phyloP scores from a whole-genome alignment of 139 green algal species.

The Chlamydomonas sp. region DNA sequence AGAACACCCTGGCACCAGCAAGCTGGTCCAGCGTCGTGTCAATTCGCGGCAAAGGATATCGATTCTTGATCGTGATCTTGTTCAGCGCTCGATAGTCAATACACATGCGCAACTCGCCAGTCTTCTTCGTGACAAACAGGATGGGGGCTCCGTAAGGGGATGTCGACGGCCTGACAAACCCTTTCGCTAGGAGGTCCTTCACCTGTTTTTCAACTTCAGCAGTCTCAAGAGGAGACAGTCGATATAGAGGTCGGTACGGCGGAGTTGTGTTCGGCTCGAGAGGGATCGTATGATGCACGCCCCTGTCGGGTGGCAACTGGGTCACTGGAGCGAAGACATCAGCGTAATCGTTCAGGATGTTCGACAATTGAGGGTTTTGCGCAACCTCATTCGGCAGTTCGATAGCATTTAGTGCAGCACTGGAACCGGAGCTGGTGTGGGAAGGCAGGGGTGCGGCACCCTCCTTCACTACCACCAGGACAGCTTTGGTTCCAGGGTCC shows the following conservation, averaged over 20 bases:
- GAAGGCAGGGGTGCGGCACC: too few relatives aligned
- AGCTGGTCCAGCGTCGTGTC: slow-evolving; percentile 56
- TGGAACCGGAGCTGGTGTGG: too few relatives aligned
- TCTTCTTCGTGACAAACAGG: slow-evolving; percentile 73
- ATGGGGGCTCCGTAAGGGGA: slow-evolving; percentile 55
- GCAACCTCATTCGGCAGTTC: too few relatives aligned
- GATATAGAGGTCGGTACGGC: neutral
- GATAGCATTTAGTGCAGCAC: too few relatives aligned
- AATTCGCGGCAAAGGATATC: slow-evolving; percentile 61
- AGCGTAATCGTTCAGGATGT: too few relatives aligned
- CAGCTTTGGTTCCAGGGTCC: too few relatives aligned
- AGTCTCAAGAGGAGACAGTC: slow-evolving; percentile 4
- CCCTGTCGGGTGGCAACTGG: neutral
- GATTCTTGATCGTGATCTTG: slow-evolving; percentile 64
- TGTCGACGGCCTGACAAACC: neutral
- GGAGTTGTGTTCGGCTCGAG: neutral
- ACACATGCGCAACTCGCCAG: slow-evolving; percentile 63
- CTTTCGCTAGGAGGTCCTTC: slow-evolving; percentile 1
- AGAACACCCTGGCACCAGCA: slow-evolving; percentile 5
- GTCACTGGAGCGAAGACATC: too few relatives aligned
- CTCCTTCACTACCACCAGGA: too few relatives aligned
- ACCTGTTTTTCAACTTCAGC: slow-evolving; percentile 23
- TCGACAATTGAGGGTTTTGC: too few relatives aligned
- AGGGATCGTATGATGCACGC: neutral
- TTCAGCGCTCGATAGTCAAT: slow-evolving; percentile 71